Conservation (phyloP, 2,329 filamentous ascomycete genomes). For the Diaporthe caulivora region DNA sequence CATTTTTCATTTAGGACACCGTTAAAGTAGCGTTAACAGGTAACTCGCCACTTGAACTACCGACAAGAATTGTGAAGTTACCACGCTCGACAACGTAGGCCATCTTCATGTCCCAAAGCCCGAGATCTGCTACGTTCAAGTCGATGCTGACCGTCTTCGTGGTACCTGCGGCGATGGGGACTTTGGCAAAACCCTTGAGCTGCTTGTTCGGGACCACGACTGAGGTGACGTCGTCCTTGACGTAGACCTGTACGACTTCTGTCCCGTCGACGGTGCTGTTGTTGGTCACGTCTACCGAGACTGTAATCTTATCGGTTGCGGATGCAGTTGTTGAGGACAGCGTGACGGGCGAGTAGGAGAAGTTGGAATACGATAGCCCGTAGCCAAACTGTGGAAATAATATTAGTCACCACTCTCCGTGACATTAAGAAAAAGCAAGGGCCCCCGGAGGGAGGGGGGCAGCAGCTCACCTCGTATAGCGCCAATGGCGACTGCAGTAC, state of each 20-base stretch:
- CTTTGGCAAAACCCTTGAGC: constrained; percentile 77
- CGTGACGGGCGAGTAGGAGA: constrained; percentile 67
- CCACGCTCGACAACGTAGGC: constrained; percentile 81
- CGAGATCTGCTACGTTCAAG: constrained; percentile 67
- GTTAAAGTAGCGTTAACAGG: constrained; percentile 68
- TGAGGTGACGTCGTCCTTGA: constrained; percentile 71
- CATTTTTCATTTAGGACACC: constrained; percentile 51
- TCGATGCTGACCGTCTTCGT: constrained; percentile 65
- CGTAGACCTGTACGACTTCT: constrained; percentile 77
- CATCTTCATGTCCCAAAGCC: constrained; percentile 72
- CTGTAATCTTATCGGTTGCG: constrained; percentile 65
- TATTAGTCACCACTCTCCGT: background rate
- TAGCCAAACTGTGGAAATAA: constrained; percentile 67
- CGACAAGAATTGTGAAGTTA: constrained; percentile 73
- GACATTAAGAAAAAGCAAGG: background rate
- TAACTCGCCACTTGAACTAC: constrained; percentile 69
- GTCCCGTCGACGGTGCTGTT: constrained; percentile 67
- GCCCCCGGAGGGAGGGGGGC: too few relatives aligned
- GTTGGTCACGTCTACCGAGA: constrained; percentile 74
- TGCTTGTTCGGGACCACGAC: constrained; percentile 74
- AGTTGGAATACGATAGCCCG: constrained; percentile 74
- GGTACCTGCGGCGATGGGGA: constrained; percentile 69
- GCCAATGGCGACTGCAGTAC: constrained; percentile 71
- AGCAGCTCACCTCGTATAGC: constrained; percentile 60
- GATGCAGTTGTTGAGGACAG: constrained; percentile 62